Base-by-base conservation (phyloP, 352 stramenopile species). In the Phytophthora syringae region DNA sequence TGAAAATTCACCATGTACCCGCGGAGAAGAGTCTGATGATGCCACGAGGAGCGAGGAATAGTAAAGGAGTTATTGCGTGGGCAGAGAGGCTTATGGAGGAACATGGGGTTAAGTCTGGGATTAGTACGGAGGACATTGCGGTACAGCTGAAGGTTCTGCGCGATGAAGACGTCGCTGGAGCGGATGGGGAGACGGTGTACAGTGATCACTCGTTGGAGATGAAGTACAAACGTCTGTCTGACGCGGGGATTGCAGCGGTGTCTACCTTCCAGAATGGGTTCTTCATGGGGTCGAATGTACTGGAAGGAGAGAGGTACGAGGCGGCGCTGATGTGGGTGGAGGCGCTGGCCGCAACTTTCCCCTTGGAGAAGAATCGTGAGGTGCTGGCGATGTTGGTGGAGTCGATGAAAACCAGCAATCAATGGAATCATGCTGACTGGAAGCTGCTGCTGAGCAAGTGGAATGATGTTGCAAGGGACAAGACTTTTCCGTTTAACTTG, bases 1-100 rank as follows among this genome's bases (percentile, higher is more conserved):
- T 94, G 34, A 88, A 90, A 56, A 59, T 95, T 47, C 86, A 92
- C 66, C 82, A 95, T 47, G 79, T 91, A 10, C 83, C 85, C 1
- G 45, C 52, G 16, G 34, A 72, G 28, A 70, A 76, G 24, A 42
- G 63, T 0, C 63, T 59, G 1, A 73, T 79, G 54, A 76, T 71
- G 25, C 45, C 63, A 9, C 65, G 64, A 22, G 67, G 62, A 13
- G 52, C 49, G 25, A 81, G 68, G 50, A 76, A 58, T 45, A 75
- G 78, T 64, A 74, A 79, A 25, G 57, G 53, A 13, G 72, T 94
- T 37, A 72, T 94, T 49, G 74, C 67, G 16, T 95, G 87, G 87
- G 67, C 82, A 11, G 87, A 94, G 51, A 76, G 70, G 10, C 52
- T 79, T 13, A 60, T 95, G 47, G 60, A 76, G 22, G 78, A 87